Base-by-base conservation (phyloP, 2,329 filamentous ascomycete genomes). In the Phaeosphaeriaceae sp. region DNA sequence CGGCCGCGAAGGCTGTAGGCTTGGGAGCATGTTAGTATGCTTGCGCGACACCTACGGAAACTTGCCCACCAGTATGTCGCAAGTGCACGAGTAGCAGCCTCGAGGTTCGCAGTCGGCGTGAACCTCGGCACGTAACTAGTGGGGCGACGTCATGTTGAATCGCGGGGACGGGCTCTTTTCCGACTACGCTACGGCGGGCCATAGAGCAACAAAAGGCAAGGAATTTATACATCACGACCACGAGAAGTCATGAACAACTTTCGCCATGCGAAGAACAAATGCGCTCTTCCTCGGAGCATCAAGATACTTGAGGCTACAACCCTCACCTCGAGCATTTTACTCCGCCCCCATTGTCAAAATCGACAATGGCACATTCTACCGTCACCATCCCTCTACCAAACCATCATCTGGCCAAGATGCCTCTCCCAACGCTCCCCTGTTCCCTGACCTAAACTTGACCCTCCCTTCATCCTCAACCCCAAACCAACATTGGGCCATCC, bases 291-390 rank as follows among this genome's bases (percentile, higher is more conserved):
- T 75, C 48, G 61, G 69, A 56, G 73, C 70, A 24, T 70, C 72
- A 55, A 66, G 59, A 72, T 67, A 59, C 56, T 52, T 52, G 22
- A 62, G 63, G 32, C 58, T 72, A 3, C 62, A 66, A 4, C n/a
- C 58, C 11, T 59, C 66, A 21, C 60, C 52, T 48, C 65, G 59
- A 52, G 58, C 70, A 9, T 28, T 28, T 6, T 64, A 49, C 32
- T 66, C 66, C 21, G 59, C 64, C 4, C 71, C 75, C 9, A 71
- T 78, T 30, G 66, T 78, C 32, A 68, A 57, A 17, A 77, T 78
- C 22, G 32, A 57, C 49, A 89, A 93, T 80, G 93, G 87, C 77
- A 94, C 92, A 0, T 96, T 97, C 78, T 96, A 94, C 80, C 87
- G 89, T 43, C 85, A 89, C 51, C 89, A 94, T 75, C 91, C 92